Conservation (phyloP, 441 rosid genomes). For the Adansonia grandidieri region DNA sequence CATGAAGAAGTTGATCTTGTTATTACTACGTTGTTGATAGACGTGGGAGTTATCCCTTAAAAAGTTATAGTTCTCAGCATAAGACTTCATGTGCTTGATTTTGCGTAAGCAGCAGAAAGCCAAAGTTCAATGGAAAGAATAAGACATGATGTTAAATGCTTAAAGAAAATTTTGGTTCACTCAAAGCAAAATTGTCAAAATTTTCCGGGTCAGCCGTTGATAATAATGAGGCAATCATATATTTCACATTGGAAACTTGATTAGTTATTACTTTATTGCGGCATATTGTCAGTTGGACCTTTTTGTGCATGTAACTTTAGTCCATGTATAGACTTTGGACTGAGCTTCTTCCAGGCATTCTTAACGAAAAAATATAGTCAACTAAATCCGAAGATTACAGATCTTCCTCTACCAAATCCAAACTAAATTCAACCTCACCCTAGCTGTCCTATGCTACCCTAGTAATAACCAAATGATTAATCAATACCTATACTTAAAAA, state of each 20-base stretch:
- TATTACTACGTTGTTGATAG: neutral
- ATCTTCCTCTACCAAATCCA: constrained; percentile 28
- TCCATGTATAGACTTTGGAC: neutral
- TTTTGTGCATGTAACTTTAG: neutral
- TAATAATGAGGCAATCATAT: neutral
- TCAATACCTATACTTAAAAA: neutral
- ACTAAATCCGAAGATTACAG: neutral
- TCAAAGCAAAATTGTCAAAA: neutral
- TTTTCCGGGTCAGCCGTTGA: neutral
- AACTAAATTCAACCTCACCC: constrained; percentile 18
- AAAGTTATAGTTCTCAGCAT: neutral
- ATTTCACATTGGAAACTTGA: neutral
- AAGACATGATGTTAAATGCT: neutral
- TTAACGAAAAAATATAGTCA: neutral
- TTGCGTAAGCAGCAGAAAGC: neutral
- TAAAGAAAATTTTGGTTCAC: neutral
- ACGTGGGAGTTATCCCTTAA: neutral
- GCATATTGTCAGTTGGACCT: neutral
- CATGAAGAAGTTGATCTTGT: neutral
- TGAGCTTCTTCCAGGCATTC: neutral
- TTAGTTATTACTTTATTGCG: neutral
- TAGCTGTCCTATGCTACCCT: constrained; percentile 12
- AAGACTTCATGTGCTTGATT: neutral
- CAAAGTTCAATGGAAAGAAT: neutral
- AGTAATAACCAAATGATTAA: neutral